Base-by-base conservation (phyloP, 1,139 yeast genomes). In the Pichia sp. region DNA sequence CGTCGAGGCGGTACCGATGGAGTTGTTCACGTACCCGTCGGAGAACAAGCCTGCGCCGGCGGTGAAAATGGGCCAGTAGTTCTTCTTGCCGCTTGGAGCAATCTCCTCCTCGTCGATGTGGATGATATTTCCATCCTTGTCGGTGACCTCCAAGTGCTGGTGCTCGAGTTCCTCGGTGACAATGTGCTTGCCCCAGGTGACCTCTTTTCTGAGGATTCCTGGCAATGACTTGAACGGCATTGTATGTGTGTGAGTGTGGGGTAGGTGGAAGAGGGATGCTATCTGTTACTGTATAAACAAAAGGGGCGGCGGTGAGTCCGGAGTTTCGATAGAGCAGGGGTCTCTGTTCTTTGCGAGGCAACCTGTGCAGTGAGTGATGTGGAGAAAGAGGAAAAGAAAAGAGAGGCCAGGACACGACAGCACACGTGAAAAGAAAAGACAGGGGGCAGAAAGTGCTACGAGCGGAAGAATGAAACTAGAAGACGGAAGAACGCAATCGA, bases 31-130 rank as follows among this genome's bases (percentile, higher is more conserved):
- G 65, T 89, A 89, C 54, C 97, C 96, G 69, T 90, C 97, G 28
- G 93, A 83, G 66, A 90, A 88, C 50, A 90, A 74, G 51, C 96
- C 96, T 1, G 96, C 93, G 58, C 97, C 97, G 1, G 96, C 83
- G 21, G 90, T 83, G 58, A 87, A 76, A 45, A 91, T 87, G 6
- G 96, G 87, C 88, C 95, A 80, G 52, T 66, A 62, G 9, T 62
- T 53, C 41, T 46, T 62, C 18, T 55, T 46, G 22, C 59, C 65
- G 12, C 53, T 26, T 16, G 64, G 62, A 4, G 58, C 59, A 36
- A 64, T 56, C 12, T 55, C 62, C 7, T 59, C 62, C 48, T 64
- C 66, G 18, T 61, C 51, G 39, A 65, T 41, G 21, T 49, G 43
- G 2, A 58, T 51, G 5, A 50, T 41, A 19, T 56, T 56, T 30